These are phyloP conservation scores for Rhynchospora breviuscula DNA, from an alignment of 176 grass and related monocot genomes.

Conservation along the genomic window DNA sequence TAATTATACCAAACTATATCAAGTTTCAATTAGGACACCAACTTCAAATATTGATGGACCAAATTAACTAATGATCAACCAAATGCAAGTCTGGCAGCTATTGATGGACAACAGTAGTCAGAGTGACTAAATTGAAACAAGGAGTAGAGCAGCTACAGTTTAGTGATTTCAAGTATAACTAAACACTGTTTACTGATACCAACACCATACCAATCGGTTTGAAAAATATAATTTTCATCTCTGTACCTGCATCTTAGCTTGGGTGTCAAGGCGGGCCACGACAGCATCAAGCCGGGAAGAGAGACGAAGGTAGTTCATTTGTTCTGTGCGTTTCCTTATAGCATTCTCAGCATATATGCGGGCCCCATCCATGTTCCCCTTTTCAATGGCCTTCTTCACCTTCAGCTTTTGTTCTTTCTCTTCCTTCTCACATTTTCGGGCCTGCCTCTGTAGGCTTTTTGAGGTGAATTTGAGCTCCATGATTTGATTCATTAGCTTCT, in stretches of 20 bases:
- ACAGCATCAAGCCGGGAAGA: conserved; percentile 93
- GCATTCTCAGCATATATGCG: conserved; percentile 99
- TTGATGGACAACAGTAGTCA: background rate
- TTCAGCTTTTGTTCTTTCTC: conserved; percentile 95
- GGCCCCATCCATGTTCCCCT: conserved; percentile 92
- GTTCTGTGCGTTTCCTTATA: conserved; percentile 91
- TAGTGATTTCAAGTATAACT: background rate
- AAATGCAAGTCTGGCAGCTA: background rate
- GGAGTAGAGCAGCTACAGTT: background rate
- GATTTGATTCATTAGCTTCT: conserved; percentile 97
- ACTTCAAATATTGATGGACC: background rate
- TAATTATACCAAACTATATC: background rate
- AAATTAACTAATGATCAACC: background rate
- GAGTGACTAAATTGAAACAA: background rate
- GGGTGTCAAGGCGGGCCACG: conserved; percentile 83
- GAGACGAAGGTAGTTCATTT: conserved; percentile 96
- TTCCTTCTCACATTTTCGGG: conserved; percentile 97
- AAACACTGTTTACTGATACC: too few species aligned
- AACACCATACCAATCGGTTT: too few species aligned
- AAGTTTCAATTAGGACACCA: background rate
- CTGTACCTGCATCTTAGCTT: conserved; percentile 89
- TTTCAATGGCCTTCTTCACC: conserved; percentile 99
- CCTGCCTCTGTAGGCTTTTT: conserved; percentile 85
- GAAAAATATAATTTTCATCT: background rate
- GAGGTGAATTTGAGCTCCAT: conserved; percentile 96